Conservation (phyloP, 345 rosid species). For the Turnera subulata region DNA sequence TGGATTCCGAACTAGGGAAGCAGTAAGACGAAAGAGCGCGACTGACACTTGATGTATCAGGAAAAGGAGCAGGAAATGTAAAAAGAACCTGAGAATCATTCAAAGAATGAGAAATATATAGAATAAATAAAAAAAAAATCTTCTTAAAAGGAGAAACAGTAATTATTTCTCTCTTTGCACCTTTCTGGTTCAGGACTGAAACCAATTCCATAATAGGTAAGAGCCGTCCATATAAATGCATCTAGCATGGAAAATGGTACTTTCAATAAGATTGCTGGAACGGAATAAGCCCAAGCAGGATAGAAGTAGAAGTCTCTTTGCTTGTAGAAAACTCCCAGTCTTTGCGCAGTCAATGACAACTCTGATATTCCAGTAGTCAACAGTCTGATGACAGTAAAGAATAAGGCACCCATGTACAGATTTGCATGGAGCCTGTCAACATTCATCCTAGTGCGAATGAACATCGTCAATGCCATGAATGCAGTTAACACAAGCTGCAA, state of each 20-base stretch:
- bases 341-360: constrained; percentile 34
- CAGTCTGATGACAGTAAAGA: constrained; percentile 34
- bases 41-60: constrained; percentile 38
- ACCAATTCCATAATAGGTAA: constrained; percentile 52
- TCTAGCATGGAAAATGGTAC: constrained; percentile 46
- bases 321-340: constrained; percentile 43
- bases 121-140: no score
- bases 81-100: constrained; percentile 35
- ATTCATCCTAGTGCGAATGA: constrained; percentile 32
- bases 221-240: constrained; percentile 40
- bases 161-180: constrained; percentile 8
- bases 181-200: constrained; percentile 49
- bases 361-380: constrained; percentile 34
- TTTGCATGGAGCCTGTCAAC: constrained; percentile 30
- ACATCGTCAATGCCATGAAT: constrained; percentile 33
- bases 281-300: constrained; percentile 47
- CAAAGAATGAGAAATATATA: constrained; percentile 1
- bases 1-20: constrained; percentile 32
- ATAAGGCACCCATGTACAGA: constrained; percentile 38
- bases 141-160: background rate
- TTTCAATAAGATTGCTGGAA: constrained; percentile 40
- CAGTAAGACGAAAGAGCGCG: constrained; percentile 45
- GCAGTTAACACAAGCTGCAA: constrained; percentile 41
- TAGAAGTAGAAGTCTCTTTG: constrained; percentile 47
- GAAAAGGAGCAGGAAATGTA: constrained; percentile 39